Conservation (phyloP, 139 green algal species). For the Chlamydomonas eustigma region DNA sequence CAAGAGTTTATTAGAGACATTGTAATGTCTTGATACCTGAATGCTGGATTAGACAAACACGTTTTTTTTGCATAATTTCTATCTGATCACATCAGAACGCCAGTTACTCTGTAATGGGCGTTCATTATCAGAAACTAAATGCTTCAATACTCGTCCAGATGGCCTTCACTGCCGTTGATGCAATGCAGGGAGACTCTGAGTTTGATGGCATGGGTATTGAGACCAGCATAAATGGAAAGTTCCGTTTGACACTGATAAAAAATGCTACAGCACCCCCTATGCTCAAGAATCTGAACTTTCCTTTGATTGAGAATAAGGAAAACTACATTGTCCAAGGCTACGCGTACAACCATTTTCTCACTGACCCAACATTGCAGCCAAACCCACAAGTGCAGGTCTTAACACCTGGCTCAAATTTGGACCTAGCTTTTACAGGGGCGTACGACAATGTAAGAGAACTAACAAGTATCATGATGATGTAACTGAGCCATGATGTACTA, state of each 20-base stretch:
- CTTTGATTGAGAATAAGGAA: conserved; percentile 50
- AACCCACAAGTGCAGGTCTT: conserved; percentile 20
- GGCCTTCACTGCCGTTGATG: conserved; percentile 40
- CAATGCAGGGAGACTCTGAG: conserved; percentile 55
- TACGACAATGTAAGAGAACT: neutral
- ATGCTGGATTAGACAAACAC: neutral
- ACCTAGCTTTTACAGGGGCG: neutral
- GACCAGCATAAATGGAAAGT: conserved; percentile 56
- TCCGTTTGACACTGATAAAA: conserved; percentile 67
- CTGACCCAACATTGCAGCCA: conserved; percentile 29
- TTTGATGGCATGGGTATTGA: conserved; percentile 63
- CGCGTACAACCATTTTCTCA: conserved; percentile 57
- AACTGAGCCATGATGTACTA: no score
- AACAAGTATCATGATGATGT: no score
- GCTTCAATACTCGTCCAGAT: no score
- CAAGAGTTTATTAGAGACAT: neutral
- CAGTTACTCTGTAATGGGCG: neutral
- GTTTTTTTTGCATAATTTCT: neutral
- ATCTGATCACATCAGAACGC: neutral
- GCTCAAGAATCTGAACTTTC: conserved; percentile 41
- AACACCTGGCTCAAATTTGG: neutral
- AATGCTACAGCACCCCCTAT: neutral
- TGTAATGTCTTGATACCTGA: neutral
- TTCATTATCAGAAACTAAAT: neutral
- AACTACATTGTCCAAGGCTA: conserved; percentile 63